Conservation (phyloP, 352 stramenopile genomes). For the Pythium brachiatum region DNA sequence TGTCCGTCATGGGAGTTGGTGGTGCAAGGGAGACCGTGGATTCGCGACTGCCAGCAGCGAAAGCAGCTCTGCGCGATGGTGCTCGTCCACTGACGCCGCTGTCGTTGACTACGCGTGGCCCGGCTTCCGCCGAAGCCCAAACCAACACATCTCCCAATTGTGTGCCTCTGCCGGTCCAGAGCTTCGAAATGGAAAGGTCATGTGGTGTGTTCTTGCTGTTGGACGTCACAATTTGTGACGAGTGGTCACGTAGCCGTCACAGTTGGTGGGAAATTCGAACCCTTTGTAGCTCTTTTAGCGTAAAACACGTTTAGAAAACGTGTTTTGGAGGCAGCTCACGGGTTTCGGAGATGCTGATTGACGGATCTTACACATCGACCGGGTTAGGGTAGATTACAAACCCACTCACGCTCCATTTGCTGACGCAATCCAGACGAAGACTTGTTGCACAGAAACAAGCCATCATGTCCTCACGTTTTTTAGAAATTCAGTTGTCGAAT, state of each 20-base stretch:
- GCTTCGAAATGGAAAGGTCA: too few species aligned
- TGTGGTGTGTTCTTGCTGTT: too few species aligned
- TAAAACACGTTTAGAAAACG: not conserved
- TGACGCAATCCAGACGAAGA: conserved; percentile 1
- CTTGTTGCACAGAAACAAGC: not conserved
- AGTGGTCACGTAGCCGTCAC: not conserved
- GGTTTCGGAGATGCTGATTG: not conserved
- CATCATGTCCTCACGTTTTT: not conserved
- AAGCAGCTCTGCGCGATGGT: not conserved
- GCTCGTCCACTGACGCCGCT: not conserved
- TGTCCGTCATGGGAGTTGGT: not conserved
- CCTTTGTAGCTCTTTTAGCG: not conserved
- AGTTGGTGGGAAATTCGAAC: not conserved
- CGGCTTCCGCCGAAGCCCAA: not conserved
- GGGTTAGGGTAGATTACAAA: not conserved
- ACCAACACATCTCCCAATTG: not conserved
- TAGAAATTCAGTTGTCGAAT: too few species aligned
- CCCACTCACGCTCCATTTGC: not conserved
- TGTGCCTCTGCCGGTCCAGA: too few species aligned
- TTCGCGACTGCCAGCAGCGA: not conserved
- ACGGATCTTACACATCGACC: not conserved
- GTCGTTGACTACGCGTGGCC: not conserved
- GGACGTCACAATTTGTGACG: not conserved
- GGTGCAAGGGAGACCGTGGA: not conserved
- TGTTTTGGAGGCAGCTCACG: not conserved